Base-by-base conservation (phyloP, 1,284 basidiomycete species). In the Boletus mariae region DNA sequence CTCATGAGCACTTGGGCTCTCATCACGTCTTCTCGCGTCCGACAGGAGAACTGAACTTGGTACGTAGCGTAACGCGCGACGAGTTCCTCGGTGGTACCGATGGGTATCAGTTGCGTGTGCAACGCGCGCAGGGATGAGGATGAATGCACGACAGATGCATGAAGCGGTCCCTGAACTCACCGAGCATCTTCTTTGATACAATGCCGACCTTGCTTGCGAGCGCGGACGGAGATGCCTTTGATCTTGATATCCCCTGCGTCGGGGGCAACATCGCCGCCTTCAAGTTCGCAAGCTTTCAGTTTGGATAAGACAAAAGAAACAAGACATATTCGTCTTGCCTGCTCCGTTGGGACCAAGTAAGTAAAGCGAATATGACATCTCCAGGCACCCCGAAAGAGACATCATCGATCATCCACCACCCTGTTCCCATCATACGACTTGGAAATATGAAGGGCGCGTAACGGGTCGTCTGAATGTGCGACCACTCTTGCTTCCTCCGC, bases 291-390 rank as follows among this genome's bases (percentile, higher is more conserved):
- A 48, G 41, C 20, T 17, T 4, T 57, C 45, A 49, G 42, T 38
- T 13, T 7, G 3, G 25, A 32, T 3, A 12, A 31, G 46, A 5
- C 43, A 12, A 46, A 47, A 25, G 32, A 47, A 17, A 51, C 5
- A 0, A 13, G 40, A 49, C 10, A 75, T 84, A 57, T 60, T 90
- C 4, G 87, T 91, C 70, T 92, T 92, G 0, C 85, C 86, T 3
- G 88, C 90, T 1, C 90, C 90, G 58, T 92, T 92, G 1, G 89
- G 88, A 4, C 90, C 90, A 15, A 92, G 75, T 57, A 92, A 69
- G 4, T n/a, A n/a, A n/a, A n/a, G 85, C 85, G 57, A 90, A 88
- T 2, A 87, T 78, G 1, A 83, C 84, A 44, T 87, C 78, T 17
- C 68, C 69, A 0, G 79, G 71, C 11, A 92, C 84, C 0, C 82